Conservation (phyloP, 768 basidiomycete species). For the Mycena galericulata region DNA sequence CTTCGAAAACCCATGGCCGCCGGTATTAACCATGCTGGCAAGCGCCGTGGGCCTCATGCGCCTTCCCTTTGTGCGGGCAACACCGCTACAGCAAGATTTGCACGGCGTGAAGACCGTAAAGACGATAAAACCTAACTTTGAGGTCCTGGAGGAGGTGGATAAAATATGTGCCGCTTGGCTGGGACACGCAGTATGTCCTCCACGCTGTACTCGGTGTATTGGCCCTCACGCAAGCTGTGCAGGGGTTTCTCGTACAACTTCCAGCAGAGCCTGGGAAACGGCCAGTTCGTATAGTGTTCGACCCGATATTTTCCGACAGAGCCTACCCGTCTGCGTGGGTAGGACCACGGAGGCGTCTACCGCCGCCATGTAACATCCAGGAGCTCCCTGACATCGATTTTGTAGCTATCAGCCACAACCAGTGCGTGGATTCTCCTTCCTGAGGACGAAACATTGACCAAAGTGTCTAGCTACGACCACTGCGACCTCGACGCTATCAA, state of each 20-base stretch:
- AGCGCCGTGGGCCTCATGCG: constrained; percentile 30
- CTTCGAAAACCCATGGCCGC: constrained; percentile 35
- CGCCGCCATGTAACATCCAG: constrained; percentile 50
- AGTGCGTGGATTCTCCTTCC: constrained; percentile 45
- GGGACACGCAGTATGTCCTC: constrained; percentile 49
- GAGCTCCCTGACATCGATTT: constrained; percentile 54
- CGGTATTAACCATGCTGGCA: constrained; percentile 31
- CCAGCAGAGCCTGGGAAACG: constrained; percentile 32
- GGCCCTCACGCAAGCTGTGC: background rate
- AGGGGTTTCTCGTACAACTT: constrained; percentile 47
- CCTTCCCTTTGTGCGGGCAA: constrained; percentile 29
- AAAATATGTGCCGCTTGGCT: constrained; percentile 48
- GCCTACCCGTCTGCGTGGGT: constrained; percentile 44
- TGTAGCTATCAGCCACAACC: constrained; percentile 56
- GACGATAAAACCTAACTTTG: constrained; percentile 30
- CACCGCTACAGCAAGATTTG: constrained; percentile 27
- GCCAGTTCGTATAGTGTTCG: constrained; percentile 51
- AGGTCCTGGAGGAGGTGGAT: constrained; percentile 20
- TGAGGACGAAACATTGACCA: background rate
- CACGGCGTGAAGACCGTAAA: constrained; percentile 31
- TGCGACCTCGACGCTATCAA: constrained; percentile 51
- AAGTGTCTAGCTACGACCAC: constrained; percentile 52
- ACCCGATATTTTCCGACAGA: constrained; percentile 54
- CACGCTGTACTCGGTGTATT: background rate
- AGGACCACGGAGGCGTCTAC: constrained; percentile 47